Base-by-base conservation (phyloP, 1,284 basidiomycete genomes). In the Laetiporus sulphureus region DNA sequence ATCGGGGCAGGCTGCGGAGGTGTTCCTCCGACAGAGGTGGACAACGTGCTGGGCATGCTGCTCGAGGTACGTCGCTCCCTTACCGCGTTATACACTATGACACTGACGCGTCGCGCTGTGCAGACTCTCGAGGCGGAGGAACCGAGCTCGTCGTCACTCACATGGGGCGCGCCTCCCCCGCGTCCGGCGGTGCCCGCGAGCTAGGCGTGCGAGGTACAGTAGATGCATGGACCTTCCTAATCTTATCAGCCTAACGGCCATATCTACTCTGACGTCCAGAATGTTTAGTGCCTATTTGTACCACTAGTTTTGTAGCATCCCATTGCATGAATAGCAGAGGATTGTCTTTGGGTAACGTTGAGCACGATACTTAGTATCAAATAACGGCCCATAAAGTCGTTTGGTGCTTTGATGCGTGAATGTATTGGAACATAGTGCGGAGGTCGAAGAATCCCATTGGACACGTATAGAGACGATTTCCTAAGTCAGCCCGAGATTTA, bases 1-100 rank as follows among this genome's bases (percentile, higher is more conserved):
- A 91, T 96, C 54, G 83, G 85, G 15, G 80, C 90, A 10, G 91
- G 89, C 0, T 92, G 90, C 62, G 88, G 89, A n/a, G 90, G 89
- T 0, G 75, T 94, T n/a, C 75, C 83, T 1, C 73, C 83, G 1
- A 72, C 79, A 21, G 91, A 95, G 51, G 85, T 96, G 23, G 92
- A 96, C 54, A 76, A 77, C 47, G 81, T 91, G 4, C 71, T 95
- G 44, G 80, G 78, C 32, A 84, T 88, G 73, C 66, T 94, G 33
- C 71, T 91, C 19, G 89, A 92, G 77, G 90, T 89, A 53, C 52
- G 75, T 61, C 30, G 21, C 20, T 29, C 39, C 34, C 31, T 42
- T n/a, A n/a, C n/a, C n/a, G n/a, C n/a, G n/a, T n/a, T n/a, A n/a
- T n/a, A n/a, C n/a, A n/a, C n/a, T n/a, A n/a, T n/a, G n/a, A n/a